Evolutionary conservation across 495 filamentous ascomycete genomes (phyloP).

Genomic region (Annulohypoxylon nitens): DNA sequence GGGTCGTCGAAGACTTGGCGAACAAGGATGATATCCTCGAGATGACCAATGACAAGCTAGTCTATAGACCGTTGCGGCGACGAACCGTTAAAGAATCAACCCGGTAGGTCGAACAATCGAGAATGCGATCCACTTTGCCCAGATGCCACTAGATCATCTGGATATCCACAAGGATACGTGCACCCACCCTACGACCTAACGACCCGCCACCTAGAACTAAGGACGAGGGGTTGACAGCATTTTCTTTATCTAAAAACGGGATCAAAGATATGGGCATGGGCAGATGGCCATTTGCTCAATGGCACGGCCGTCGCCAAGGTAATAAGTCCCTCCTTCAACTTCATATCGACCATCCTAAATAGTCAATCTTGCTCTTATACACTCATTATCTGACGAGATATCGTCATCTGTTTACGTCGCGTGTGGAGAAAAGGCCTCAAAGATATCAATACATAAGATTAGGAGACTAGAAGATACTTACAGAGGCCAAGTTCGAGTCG

Average conservation of each 20-base stretch:
- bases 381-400: slow-evolving; percentile 31
- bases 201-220: neutral
- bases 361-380: slow-evolving; percentile 46
- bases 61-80: slow-evolving; percentile 30
- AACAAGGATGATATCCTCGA: slow-evolving; percentile 28
- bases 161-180: slow-evolving; percentile 5
- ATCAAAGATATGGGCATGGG: neutral
- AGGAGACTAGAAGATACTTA: neutral
- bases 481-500: slow-evolving; percentile 6
- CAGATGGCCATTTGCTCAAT: neutral
- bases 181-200: neutral
- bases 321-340: slow-evolving; percentile 7
- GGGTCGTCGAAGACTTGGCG: slow-evolving; percentile 34
- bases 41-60: slow-evolving; percentile 26
- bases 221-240: neutral
- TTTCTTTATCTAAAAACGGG: slow-evolving; percentile 6
- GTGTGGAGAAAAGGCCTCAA: slow-evolving; percentile 5
- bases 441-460: slow-evolving; percentile 1
- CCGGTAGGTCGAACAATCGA: slow-evolving; percentile 26
- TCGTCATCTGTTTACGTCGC: slow-evolving; percentile 16
- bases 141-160: slow-evolving; percentile 19
- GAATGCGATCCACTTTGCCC: slow-evolving; percentile 40
- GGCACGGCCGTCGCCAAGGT: slow-evolving; percentile 15
- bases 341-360: slow-evolving; percentile 37
- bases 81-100: slow-evolving; percentile 34